Base-by-base conservation (phyloP, 2,329 filamentous ascomycete genomes). In the Ceratocystis smalleyi region DNA sequence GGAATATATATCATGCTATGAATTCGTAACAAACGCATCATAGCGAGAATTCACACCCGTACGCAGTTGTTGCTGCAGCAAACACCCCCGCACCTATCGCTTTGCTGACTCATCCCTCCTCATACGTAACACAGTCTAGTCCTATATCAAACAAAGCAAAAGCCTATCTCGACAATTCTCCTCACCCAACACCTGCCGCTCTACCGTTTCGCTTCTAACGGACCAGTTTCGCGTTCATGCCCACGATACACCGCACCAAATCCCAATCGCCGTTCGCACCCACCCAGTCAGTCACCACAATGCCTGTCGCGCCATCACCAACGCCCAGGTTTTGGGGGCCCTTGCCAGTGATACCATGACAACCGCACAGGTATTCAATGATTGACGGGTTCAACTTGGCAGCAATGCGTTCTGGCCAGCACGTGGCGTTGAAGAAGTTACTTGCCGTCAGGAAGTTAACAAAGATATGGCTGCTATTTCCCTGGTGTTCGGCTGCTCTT, bases 281-380 rank as follows among this genome's bases (percentile, higher is more conserved):
- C 61, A 96, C 91, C 89, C 89, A 96, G 74, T 99, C 94, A 67
- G 88, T 94, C 30, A 97, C 87, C 55, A 97, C 85, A 66, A 97
- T 84, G 3, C 94, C 94, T 1, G 91, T 95, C 5, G 84, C 81
- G 32, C 87, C 91, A 70, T 90, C 85, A 1, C 87, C 85, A 43
- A 85, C 77, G 57, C 77, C 75, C 61, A 81, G 72, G 67, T 77
- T 74, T 12, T 74, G 74, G 5, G 78, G 77, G 0, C 81, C 81
- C 68, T 78, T 78, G 61, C 77, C 79, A 5, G 75, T 71, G 67
- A 78, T 77, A 57, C 79, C 81, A 71, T 86, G 84, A 12, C 74
- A 75, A 68, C 77, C 74, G 71, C 83, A 86, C 32, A 86, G 73
- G 71, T 85, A 83, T 69, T 85, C 82, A 65, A 85, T 72, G 63